Percentiles rank a stretch among this genome's conserved stretches.
Conservation (phyloP, 2,329 filamentous ascomycete species). For the Fusarium zealandicum region DNA sequence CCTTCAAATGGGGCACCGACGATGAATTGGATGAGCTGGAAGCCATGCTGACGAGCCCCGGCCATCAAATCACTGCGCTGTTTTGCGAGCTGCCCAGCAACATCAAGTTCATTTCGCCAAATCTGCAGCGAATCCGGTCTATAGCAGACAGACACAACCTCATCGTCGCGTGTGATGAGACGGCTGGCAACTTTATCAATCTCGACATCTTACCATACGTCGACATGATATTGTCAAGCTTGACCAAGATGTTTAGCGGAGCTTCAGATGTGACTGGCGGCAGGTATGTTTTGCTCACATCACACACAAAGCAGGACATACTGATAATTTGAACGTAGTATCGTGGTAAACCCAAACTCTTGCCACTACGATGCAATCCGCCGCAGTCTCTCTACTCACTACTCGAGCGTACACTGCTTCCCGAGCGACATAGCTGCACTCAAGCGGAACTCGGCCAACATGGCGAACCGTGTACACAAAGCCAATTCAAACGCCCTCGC, state of each 20-base stretch:
- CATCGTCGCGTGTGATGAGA: background rate
- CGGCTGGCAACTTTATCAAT: background rate
- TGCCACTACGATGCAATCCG: background rate
- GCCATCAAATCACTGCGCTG: background rate
- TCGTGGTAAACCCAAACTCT: background rate
- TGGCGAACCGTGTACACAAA: background rate
- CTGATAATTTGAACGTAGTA: background rate
- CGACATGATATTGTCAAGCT: background rate
- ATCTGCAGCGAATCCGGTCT: background rate
- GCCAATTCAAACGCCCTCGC: background rate
- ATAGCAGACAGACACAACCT: background rate
- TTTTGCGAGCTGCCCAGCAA: background rate
- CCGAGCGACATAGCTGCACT: background rate
- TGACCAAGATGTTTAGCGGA: slow-evolving; percentile 3
- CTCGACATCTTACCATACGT: background rate
- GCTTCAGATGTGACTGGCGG: background rate
- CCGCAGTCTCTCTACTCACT: background rate
- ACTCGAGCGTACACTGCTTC: background rate
- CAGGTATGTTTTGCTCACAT: background rate
- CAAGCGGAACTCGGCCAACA: background rate
- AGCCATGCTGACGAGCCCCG: background rate
- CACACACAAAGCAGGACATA: background rate
- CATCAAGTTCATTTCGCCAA: background rate
- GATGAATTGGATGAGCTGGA: background rate
- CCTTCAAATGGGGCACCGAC: background rate